A percentile compares a stretch with the other conserved stretches of the same genome.
Conservation (phyloP, 768 basidiomycete genomes). For the Xerocomus brunneocitrinus region DNA sequence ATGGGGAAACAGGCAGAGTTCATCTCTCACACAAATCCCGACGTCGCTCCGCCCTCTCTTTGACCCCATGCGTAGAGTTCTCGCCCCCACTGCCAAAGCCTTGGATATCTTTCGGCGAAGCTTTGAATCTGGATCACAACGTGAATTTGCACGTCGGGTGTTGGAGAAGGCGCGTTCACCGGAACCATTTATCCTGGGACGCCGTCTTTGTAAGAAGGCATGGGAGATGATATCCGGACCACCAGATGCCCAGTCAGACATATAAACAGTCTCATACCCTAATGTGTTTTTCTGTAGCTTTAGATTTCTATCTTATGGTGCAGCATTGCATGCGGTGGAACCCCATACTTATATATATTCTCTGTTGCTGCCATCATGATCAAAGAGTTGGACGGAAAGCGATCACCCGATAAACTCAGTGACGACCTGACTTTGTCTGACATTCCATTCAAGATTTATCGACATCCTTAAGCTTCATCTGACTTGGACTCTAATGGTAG, state of each 20-base stretch:
- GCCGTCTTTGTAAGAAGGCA: conserved; percentile 36
- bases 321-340: no score
- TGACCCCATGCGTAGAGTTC: conserved; percentile 48
- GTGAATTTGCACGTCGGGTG: conserved; percentile 50
- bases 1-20: conserved; percentile 36
- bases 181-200: conserved; percentile 49
- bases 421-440: no score
- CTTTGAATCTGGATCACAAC: conserved; percentile 53
- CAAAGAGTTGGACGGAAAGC: no score
- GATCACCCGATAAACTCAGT: no score
- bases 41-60: conserved; percentile 51
- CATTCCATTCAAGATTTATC: no score
- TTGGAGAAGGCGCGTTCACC: conserved; percentile 62
- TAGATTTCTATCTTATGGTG: neutral
- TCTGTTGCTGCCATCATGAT: no score
- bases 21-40: conserved; percentile 56
- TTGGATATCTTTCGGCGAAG: conserved; percentile 51
- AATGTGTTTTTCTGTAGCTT: conserved; percentile 7
- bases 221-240: conserved; percentile 36
- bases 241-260: conserved; percentile 24
- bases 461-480: no score
- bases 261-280: conserved; percentile 24
- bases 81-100: conserved; percentile 52
- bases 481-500: no score
- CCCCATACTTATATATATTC: no score